These are phyloP conservation scores for Fusarium tuaranense DNA, from an alignment of 2,329 filamentous ascomycete genomes.

Conservation along the genomic window DNA sequence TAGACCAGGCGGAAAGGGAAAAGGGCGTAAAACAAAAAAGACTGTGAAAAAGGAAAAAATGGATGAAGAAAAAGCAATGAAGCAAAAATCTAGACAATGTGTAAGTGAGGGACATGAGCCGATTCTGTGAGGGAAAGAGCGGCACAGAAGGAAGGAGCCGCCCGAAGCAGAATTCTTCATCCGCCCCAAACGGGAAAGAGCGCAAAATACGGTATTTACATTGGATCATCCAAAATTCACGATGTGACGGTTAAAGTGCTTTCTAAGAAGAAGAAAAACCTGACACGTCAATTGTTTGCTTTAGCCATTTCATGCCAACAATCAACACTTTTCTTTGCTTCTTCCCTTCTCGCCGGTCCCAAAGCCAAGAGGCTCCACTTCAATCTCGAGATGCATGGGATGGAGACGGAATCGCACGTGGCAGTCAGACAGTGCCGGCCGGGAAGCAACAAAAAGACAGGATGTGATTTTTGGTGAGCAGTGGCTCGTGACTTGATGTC, in stretches of 20 bases:
- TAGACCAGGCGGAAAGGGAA: not conserved
- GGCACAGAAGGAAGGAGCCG: conserved; percentile 3
- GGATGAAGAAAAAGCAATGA: conserved; percentile 1
- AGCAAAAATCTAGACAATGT: conserved; percentile 1
- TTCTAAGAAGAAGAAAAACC: not conserved
- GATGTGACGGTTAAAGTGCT: not conserved
- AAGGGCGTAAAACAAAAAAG: not conserved
- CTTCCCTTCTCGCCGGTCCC: conserved; percentile 1
- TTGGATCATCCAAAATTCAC: not conserved
- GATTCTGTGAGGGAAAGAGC: conserved; percentile 4
- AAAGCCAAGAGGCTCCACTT: conserved; percentile 7
- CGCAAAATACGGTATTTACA: not conserved
- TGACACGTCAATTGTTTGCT: conserved; percentile 6
- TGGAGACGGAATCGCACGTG: conserved; percentile 35
- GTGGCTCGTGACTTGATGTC: not conserved
- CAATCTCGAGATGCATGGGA: conserved; percentile 21
- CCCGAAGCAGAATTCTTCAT: not conserved
- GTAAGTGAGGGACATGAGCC: conserved; percentile 10
- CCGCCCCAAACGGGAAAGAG: not conserved
- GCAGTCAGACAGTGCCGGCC: conserved; percentile 33
- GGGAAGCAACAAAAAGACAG: not conserved
- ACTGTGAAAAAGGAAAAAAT: not conserved
- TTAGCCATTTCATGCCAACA: not conserved
- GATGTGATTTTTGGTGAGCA: not conserved
- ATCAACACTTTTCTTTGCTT: conserved; percentile 18